Percentiles rank a stretch among this genome's conserved stretches.
Conservation (phyloP, 2,329 filamentous ascomycete genomes). For the Aureobasidium sp. region DNA sequence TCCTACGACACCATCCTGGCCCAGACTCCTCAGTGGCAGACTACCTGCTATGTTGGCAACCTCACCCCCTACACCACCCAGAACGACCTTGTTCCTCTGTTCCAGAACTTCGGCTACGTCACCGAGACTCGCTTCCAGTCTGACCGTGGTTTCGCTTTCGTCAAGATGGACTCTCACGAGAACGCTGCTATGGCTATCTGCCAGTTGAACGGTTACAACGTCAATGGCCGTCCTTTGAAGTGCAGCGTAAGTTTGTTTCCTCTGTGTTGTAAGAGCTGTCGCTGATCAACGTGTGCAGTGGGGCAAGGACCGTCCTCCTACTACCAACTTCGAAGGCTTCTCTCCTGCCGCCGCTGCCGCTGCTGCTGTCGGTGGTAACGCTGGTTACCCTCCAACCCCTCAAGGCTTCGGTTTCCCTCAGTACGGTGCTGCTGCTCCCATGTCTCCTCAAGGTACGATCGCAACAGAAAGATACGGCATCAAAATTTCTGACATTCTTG, state of each 20-base stretch:
- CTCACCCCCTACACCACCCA: constrained; percentile 96
- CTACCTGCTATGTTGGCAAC: constrained; percentile 96
- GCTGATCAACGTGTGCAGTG: constrained; percentile 54
- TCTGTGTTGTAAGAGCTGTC: constrained; percentile 17
- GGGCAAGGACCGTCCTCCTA: constrained; percentile 97
- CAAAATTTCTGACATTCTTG: constrained; percentile 16
- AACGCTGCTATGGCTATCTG: constrained; percentile 98
- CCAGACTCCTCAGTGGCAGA: constrained; percentile 97
- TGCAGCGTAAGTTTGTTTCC: constrained; percentile 73
- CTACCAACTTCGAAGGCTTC: constrained; percentile 71
- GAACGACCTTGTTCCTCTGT: constrained; percentile 92
- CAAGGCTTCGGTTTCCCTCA: constrained; percentile 80
- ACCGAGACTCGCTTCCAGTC: constrained; percentile 97
- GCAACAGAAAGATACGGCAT: constrained; percentile 19
- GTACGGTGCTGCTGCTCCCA: constrained; percentile 68
- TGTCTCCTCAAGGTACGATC: constrained; percentile 53
- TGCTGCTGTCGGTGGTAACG: constrained; percentile 60
- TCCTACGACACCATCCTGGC: constrained; percentile 96
- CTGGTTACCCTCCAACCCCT: constrained; percentile 64
- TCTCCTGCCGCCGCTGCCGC: constrained; percentile 64
- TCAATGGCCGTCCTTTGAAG: constrained; percentile 93
- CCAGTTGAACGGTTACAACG: constrained; percentile 94
- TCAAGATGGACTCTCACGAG: constrained; percentile 98
- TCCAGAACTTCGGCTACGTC: constrained; percentile 97
- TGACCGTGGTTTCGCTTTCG: constrained; percentile 94